Percentiles rank a stretch among this genome's conserved stretches.
These are phyloP conservation scores for Lyophyllum atratum DNA, from an alignment of 768 basidiomycete species.

Conservation along the genomic window DNA sequence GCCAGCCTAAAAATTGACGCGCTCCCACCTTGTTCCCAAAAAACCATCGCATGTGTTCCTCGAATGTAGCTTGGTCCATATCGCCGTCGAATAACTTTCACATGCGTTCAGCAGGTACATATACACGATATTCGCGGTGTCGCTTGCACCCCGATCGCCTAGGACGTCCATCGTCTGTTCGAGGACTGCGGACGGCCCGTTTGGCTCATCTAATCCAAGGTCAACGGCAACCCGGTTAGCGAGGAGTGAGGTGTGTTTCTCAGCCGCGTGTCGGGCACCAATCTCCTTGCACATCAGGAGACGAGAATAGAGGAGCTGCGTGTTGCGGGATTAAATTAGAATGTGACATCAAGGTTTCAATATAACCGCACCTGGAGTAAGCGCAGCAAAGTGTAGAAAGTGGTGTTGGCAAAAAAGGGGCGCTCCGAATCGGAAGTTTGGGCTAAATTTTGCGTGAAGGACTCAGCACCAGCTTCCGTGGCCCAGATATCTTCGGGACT, in stretches of 20 bases:
- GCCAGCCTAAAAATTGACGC: slow-evolving; percentile 9
- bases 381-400: slow-evolving; percentile 88
- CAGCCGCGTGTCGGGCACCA: slow-evolving; percentile 66
- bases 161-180: slow-evolving; percentile 66
- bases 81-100: slow-evolving; percentile 93
- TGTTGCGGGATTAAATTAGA: slow-evolving; percentile 11
- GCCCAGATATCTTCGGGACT: slow-evolving; percentile 61
- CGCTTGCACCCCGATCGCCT: slow-evolving; percentile 47
- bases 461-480: slow-evolving; percentile 42
- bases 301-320: slow-evolving; percentile 85
- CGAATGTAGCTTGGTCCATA: slow-evolving; percentile 88
- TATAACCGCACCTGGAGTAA: slow-evolving; percentile 73
- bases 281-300: slow-evolving; percentile 84
- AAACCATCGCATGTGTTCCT: slow-evolving; percentile 95
- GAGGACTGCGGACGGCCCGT: slow-evolving; percentile 70
- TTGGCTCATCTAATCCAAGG: slow-evolving; percentile 84
- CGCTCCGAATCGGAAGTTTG: slow-evolving; percentile 35
- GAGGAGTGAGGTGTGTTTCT: slow-evolving; percentile 64
- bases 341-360: slow-evolving; percentile 6
- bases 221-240: slow-evolving; percentile 83
- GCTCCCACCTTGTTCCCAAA: slow-evolving; percentile 80
- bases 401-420: slow-evolving; percentile 89
- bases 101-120: slow-evolving; percentile 86
- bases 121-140: slow-evolving; percentile 73
- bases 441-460: slow-evolving; percentile 23